Conservation (phyloP, 31 red algal genomes). For the Asparagopsis taxiformis region DNA sequence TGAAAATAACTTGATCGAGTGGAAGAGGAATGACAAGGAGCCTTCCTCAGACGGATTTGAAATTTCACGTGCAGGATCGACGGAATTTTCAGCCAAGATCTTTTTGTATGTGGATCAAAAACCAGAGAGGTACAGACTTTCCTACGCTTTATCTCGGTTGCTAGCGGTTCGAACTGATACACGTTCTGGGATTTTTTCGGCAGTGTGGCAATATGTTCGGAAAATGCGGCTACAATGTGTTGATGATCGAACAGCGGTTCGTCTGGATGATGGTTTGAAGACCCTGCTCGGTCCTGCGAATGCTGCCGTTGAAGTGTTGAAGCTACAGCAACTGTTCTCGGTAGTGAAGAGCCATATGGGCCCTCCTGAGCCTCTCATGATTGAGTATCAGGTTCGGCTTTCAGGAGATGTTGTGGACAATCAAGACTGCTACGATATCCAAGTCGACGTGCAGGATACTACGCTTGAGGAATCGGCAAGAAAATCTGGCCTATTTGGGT, state of each 20-base stretch:
- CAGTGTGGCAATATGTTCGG: conserved; percentile 90
- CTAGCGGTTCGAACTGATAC: conserved; percentile 70
- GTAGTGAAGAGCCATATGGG: conserved; percentile 85
- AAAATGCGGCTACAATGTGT: conserved; percentile 70
- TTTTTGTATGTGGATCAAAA: conserved; percentile 80
- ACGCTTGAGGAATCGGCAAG: conserved; percentile 48
- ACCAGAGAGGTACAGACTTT: conserved; percentile 67
- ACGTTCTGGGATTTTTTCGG: conserved; percentile 45
- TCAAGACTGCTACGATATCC: conserved; percentile 87
- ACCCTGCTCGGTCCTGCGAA: conserved; percentile 65
- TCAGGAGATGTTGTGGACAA: conserved; percentile 70
- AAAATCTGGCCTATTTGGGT: conserved; percentile 53
- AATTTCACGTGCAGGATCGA: conserved; percentile 70
- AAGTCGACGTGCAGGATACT: conserved; percentile 63
- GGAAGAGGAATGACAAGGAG: conserved; percentile 70
- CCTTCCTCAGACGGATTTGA: conserved; percentile 87
- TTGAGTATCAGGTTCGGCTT: conserved; percentile 73
- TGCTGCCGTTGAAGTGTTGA: conserved; percentile 42
- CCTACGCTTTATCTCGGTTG: conserved; percentile 63
- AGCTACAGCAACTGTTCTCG: conserved; percentile 62
- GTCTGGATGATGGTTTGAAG: conserved; percentile 75
- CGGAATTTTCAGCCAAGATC: conserved; percentile 73
- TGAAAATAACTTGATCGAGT: conserved; percentile 86
- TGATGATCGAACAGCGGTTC: conserved; percentile 72
- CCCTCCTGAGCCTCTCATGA: conserved; percentile 63